Base-by-base conservation (phyloP, 1,284 basidiomycete genomes). In the Xerocomus nothofagi region DNA sequence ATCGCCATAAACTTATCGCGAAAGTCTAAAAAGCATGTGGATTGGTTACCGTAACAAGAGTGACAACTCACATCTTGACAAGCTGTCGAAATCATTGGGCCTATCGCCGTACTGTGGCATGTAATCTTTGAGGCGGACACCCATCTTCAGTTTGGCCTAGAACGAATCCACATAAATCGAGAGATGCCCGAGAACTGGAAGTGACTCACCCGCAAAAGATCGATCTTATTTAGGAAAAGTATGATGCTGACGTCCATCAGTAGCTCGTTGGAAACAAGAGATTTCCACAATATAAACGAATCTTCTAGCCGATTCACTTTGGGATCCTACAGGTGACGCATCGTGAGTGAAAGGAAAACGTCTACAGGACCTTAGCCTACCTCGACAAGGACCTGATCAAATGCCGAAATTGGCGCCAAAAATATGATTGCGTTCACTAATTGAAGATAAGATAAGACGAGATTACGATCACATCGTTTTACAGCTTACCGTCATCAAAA, bases 381-480 rank as follows among this genome's bases (percentile, higher is more conserved):
- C 77, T 91, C 88, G 14, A 78, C 73, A 46, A 91, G 75, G 37
- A 86, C 80, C 71, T 91, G 88, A 71, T 91, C 88, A 59, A 91
- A 91, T 21, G 84, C 86, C 37, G 88, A 90, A 52, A 91, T 88
- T 23, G 88, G 88, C 33, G 86, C 88, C 49, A 91, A 77, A 70
- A 91, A 91, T 52, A 91, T 91, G 61, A 91, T 87, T 34, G 86
- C 86, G 62, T 88, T 86, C 30, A 88, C 88, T 89, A 60, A 41
- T 55, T 23, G n/a, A 14, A 45, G 24, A 21, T 47, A 51, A 46
- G 26, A 18, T 47, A 51, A 44, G 59, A 43, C 24, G 17, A 34
- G 18, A 34, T 12, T 39, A 31, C n/a, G 12, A 24, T 39, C 18
- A 49, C 10, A 2, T 31, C 15, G 41, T 44, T 42, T 45, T 26